Conservation (phyloP, 2,329 filamentous ascomycete genomes). For the Fusarium metavorans region DNA sequence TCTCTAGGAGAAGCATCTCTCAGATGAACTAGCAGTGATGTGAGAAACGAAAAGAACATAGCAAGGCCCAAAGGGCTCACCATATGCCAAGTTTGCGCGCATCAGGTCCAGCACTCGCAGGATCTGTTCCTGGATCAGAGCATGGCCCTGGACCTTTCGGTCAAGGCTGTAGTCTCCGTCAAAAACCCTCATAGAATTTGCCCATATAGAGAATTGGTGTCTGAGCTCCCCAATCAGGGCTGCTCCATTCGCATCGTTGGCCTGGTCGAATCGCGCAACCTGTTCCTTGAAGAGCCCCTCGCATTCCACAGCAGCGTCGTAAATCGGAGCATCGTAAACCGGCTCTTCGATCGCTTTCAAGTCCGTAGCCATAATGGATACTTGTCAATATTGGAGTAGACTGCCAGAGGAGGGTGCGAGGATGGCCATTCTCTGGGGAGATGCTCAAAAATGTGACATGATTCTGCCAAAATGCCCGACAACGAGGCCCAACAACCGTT, state of each 20-base stretch:
- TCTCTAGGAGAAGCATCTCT: background rate
- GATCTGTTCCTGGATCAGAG: background rate
- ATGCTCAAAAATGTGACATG: background rate
- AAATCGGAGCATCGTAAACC: background rate
- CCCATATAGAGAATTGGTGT: background rate
- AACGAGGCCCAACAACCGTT: background rate
- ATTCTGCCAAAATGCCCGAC: background rate
- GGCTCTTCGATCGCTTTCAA: too few relatives aligned
- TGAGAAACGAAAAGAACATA: background rate
- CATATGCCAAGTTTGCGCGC: background rate
- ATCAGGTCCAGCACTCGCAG: background rate
- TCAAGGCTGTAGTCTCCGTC: background rate
- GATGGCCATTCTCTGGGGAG: background rate
- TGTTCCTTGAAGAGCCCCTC: background rate
- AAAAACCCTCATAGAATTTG: background rate
- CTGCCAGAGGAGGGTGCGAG: background rate
- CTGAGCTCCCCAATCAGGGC: background rate
- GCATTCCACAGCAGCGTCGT: background rate
- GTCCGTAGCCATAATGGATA: too few relatives aligned
- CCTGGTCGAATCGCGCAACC: background rate
- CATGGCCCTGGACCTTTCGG: background rate
- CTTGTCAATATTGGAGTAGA: too few relatives aligned
- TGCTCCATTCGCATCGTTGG: background rate
- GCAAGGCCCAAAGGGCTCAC: background rate
- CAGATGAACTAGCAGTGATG: background rate